Evolutionary conservation across 1,139 yeast species (phyloP).

Genomic region (Wickerhamiella pararugosa): DNA sequence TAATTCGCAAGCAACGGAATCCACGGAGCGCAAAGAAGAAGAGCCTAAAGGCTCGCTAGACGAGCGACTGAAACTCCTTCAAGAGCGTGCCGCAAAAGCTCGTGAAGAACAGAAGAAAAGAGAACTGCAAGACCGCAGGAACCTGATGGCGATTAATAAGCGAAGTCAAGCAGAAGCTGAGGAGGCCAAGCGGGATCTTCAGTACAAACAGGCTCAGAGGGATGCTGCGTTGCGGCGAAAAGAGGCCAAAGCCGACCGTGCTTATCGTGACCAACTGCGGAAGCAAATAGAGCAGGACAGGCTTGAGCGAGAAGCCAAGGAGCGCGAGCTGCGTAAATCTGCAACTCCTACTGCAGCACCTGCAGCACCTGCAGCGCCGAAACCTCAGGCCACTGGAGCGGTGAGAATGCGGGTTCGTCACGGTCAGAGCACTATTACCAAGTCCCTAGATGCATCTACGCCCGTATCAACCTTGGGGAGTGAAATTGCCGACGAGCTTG

Average conservation of each 20-base stretch:
- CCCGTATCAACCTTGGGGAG: conserved; percentile 23
- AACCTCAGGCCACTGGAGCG: conserved; percentile 19
- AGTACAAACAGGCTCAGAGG: conserved; percentile 22
- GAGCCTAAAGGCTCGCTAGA: conserved; percentile 12
- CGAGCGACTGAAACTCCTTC: conserved; percentile 20
- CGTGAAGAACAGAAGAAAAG: conserved; percentile 21
- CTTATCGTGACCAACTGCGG: conserved; percentile 24
- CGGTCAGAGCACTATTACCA: conserved; percentile 19
- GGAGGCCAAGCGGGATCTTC: conserved; percentile 21
- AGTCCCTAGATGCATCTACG: conserved; percentile 20
- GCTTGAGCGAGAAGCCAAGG: conserved; percentile 20
- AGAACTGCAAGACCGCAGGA: conserved; percentile 20
- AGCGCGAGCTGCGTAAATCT: conserved; percentile 11
- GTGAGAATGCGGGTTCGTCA: conserved; percentile 23
- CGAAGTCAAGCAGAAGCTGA: conserved; percentile 23
- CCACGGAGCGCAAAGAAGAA: conserved; percentile 1
- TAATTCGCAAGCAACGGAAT: conserved; percentile 3
- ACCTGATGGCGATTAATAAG: conserved; percentile 22
- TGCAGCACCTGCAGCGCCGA: conserved; percentile 11
- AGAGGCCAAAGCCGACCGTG: conserved; percentile 23
- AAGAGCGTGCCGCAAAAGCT: conserved; percentile 20
- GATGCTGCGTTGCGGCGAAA: conserved; percentile 23
- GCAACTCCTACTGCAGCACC: conserved; percentile 12
- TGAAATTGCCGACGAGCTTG: conserved; percentile 16
- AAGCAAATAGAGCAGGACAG: conserved; percentile 27